Evolutionary conservation across 345 rosid genomes (phyloP).

Genomic region (Cochlearia excelsa): DNA sequence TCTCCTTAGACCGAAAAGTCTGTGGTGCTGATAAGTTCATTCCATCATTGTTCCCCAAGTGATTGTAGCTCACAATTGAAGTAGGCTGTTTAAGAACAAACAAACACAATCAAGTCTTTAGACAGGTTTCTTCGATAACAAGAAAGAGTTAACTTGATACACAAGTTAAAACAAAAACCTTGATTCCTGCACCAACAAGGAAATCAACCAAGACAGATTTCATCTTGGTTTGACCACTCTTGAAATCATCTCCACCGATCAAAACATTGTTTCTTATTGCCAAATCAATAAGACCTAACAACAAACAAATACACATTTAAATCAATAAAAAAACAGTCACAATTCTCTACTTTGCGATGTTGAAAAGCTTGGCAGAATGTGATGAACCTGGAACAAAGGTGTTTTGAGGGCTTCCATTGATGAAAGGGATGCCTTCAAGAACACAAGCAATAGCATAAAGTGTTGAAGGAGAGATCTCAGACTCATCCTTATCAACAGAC

Average conservation of each 20-base stretch:
- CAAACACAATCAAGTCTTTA: not conserved
- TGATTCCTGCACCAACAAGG: slow-evolving; percentile 98
- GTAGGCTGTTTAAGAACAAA: slow-evolving; percentile 61
- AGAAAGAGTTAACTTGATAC: not conserved
- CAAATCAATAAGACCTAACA: slow-evolving; percentile 74
- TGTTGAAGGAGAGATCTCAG: slow-evolving; percentile 98
- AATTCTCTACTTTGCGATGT: not conserved
- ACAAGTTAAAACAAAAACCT: slow-evolving; percentile 44
- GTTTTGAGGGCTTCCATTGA: slow-evolving; percentile 97
- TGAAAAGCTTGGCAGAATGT: too few relatives aligned
- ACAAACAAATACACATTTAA: too few relatives aligned
- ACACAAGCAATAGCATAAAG: slow-evolving; percentile 84
- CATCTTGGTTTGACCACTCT: slow-evolving; percentile 99
- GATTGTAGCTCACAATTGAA: slow-evolving; percentile 96
- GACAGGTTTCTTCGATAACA: slow-evolving; percentile 8
- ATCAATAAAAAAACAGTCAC: slow-evolving; percentile 9
- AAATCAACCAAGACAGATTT: slow-evolving; percentile 94
- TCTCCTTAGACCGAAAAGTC: slow-evolving; percentile 93
- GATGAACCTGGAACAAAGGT: slow-evolving; percentile 86
- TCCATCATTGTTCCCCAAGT: slow-evolving; percentile 92
- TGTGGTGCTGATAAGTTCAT: slow-evolving; percentile 98
- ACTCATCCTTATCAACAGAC: slow-evolving; percentile 70
- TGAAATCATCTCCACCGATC: slow-evolving; percentile 98
- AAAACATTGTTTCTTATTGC: slow-evolving; percentile 75
- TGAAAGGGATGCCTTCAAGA: slow-evolving; percentile 81